A percentile compares a stretch with the other conserved stretches of the same genome.
phyloP scores from a whole-genome alignment of 2,329 filamentous ascomycete genomes.

The Didymella sp. region DNA sequence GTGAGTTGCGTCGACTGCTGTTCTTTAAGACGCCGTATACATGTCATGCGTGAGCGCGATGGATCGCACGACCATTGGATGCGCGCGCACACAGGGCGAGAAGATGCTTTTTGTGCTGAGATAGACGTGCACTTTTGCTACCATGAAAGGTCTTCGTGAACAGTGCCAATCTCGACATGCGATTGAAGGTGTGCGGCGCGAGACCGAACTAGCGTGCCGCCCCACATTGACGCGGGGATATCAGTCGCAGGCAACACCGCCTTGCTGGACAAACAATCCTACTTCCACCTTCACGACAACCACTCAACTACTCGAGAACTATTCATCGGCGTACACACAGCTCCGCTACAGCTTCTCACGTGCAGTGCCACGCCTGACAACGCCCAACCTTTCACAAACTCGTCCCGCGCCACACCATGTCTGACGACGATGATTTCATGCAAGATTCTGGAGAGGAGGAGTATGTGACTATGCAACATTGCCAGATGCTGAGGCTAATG shows the following conservation, averaged over 20 bases:
- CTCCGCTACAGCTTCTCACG: slow-evolving; percentile 5
- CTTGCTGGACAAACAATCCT: slow-evolving; percentile 24
- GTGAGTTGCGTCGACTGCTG: not conserved
- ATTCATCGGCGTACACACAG: not conserved
- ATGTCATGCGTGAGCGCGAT: not conserved
- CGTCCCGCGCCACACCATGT: slow-evolving; percentile 62
- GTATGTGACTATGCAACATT: slow-evolving; percentile 55
- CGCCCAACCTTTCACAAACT: not conserved
- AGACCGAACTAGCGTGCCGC: slow-evolving; percentile 18
- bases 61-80: not conserved
- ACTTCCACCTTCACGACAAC: slow-evolving; percentile 16
- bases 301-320: not conserved
- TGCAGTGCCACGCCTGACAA: not conserved
- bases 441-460: slow-evolving; percentile 88
- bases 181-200: not conserved
- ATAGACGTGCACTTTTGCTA: not conserved
- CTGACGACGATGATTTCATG: slow-evolving; percentile 90
- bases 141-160: not conserved
- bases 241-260: slow-evolving; percentile 29
- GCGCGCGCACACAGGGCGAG: not conserved
- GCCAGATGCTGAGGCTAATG: not conserved
- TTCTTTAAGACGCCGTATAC: not conserved
- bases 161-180: not conserved
- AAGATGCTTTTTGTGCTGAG: not conserved
- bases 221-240: slow-evolving; percentile 9